phyloP scores from a whole-genome alignment of 2,329 filamentous ascomycete species.

The Apiospora koreana region DNA sequence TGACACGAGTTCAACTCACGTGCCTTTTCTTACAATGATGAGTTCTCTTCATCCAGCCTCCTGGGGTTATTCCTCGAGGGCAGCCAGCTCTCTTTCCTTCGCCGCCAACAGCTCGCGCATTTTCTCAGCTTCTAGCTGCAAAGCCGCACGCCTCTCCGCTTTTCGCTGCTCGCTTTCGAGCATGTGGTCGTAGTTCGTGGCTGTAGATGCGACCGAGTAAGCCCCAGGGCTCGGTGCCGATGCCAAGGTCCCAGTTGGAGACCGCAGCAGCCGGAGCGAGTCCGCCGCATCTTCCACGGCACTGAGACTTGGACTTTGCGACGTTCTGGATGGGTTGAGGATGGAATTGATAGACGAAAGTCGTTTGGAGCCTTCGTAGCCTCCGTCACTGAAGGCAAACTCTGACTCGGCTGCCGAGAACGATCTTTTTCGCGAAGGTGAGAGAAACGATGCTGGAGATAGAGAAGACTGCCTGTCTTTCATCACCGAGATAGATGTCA shows the following conservation, averaged over 20 bases:
- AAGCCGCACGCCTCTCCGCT: slow-evolving; percentile 62
- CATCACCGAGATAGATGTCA: slow-evolving; percentile 46
- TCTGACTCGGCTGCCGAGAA: slow-evolving; percentile 64
- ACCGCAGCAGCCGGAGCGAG: slow-evolving; percentile 43
- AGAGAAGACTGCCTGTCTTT: slow-evolving; percentile 57
- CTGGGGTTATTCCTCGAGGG: slow-evolving; percentile 36
- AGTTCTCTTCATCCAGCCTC: background rate
- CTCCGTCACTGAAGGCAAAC: slow-evolving; percentile 36
- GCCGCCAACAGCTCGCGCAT: slow-evolving; percentile 73
- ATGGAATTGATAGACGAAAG: slow-evolving; percentile 77
- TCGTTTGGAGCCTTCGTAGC: slow-evolving; percentile 56
- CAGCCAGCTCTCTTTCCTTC: slow-evolving; percentile 73
- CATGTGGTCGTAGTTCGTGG: slow-evolving; percentile 22
- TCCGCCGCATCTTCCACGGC: slow-evolving; percentile 39
- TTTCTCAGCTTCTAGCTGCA: slow-evolving; percentile 72
- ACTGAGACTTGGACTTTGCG: slow-evolving; percentile 23
- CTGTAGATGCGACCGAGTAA: slow-evolving; percentile 35
- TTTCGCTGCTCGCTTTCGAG: slow-evolving; percentile 53
- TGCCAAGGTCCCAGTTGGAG: slow-evolving; percentile 42
- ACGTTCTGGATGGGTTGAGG: slow-evolving; percentile 56
- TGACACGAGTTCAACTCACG: background rate
- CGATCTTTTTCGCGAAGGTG: slow-evolving; percentile 65
- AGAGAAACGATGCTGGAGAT: slow-evolving; percentile 62
- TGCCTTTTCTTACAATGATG: background rate
- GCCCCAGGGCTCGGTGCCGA: slow-evolving; percentile 43